Evolutionary conservation across 495 filamentous ascomycete species (phyloP).

Genomic region (Aspergillus conjunctus): DNA sequence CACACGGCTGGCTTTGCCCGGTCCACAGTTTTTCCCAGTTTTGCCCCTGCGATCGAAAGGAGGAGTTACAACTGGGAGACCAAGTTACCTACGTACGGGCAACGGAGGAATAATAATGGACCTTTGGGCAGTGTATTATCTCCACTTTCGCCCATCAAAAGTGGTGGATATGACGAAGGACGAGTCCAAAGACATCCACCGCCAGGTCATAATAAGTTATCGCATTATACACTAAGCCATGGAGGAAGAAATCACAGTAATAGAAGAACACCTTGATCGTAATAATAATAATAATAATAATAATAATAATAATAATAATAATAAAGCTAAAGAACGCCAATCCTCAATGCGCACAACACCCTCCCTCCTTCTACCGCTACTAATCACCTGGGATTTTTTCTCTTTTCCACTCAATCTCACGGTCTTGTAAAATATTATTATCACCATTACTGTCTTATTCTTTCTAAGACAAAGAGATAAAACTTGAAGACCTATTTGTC

Average conservation of each 20-base stretch:
- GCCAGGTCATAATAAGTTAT: neutral
- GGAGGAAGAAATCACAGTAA: neutral
- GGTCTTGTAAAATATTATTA: neutral
- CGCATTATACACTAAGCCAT: too few relatives aligned
- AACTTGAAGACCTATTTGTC: constrained; percentile 9
- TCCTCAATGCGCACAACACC: neutral
- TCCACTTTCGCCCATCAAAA: constrained; percentile 8
- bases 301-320: constrained; percentile 1
- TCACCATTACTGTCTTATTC: constrained; percentile 9
- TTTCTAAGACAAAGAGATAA: neutral
- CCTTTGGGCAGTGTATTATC: constrained; percentile 6
- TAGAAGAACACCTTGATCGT: neutral
- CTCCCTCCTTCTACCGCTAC: constrained; percentile 13
- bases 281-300: neutral
- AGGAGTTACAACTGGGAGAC: neutral
- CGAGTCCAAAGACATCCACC: constrained; percentile 16
- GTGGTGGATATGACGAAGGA: constrained; percentile 23
- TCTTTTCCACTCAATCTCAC: constrained; percentile 1
- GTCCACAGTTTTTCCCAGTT: constrained; percentile 22
- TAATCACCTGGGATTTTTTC: constrained; percentile 10
- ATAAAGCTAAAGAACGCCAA: neutral
- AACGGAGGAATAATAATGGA: neutral
- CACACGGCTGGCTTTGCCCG: constrained; percentile 19
- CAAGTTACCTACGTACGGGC: constrained; percentile 18
- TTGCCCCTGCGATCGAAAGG: constrained; percentile 23